Percentiles rank a stretch among this genome's conserved stretches.
Conservation (phyloP, 306 rosid species). For the Aeschynomene evenia region DNA sequence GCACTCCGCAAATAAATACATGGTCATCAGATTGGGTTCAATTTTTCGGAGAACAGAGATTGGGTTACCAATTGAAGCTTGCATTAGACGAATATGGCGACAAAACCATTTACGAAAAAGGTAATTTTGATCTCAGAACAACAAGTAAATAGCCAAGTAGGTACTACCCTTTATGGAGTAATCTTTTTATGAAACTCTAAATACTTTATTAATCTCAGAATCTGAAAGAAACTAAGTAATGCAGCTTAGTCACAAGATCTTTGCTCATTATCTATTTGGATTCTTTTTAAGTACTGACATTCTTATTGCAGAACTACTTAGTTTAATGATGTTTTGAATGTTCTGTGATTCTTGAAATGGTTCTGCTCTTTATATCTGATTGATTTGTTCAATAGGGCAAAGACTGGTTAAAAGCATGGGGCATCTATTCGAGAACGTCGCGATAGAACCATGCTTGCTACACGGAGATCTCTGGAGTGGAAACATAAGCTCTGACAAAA, state of each 20-base stretch:
- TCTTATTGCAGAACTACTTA: neutral
- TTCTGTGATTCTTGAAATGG: neutral
- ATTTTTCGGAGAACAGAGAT: conserved; percentile 78
- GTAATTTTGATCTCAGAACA: conserved; percentile 34
- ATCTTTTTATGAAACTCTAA: neutral
- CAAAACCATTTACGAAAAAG: conserved; percentile 68
- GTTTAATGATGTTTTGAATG: neutral
- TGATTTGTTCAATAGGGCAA: conserved; percentile 53
- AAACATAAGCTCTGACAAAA: conserved; percentile 76
- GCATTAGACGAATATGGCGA: conserved; percentile 69
- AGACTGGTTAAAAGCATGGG: conserved; percentile 73
- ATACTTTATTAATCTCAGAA: neutral
- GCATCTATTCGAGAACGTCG: conserved; percentile 60
- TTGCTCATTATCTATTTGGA: conserved; percentile 8
- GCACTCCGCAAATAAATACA: conserved; percentile 89
- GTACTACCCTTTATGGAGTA: neutral
- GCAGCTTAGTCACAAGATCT: neutral
- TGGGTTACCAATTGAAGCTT: conserved; percentile 84
- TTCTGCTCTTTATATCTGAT: neutral
- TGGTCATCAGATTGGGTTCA: conserved; percentile 93
- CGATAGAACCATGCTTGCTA: conserved; percentile 81
- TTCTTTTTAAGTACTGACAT: neutral
- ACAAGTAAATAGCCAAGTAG: neutral
- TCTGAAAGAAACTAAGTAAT: neutral
- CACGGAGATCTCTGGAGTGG: conserved; percentile 99